Evolutionary conservation across 164 flowering plant species (phyloP), one percentile per base, ranked within the genome.

Genomic region (Nymphaea thermarum): DNA sequence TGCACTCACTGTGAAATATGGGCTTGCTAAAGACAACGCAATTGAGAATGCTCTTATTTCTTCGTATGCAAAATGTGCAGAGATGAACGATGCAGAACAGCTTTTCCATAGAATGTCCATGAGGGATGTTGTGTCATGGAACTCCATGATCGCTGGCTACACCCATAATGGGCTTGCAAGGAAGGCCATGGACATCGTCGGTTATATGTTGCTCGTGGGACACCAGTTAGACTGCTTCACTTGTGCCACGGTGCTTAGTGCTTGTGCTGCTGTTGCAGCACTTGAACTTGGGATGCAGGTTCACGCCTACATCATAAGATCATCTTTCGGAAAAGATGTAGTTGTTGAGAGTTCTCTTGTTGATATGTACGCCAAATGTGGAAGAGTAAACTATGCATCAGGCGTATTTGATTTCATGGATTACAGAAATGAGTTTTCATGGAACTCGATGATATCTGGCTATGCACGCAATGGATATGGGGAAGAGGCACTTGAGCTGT

Each of bases 391-490:
- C 68, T 87, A 90, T 80, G 96, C 96, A 15, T 80, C 81, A 6
- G 80, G 81, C 57, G 80, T 86, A 65, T 90, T 90, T 66, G 55
- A 74, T 16, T 63, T 70, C 67, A 87, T 93, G 98, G 87, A 87
- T n/a, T 44, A 74, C 17, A 82, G 74, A 74, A 93, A 93, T 74
- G 76, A 80, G 36, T 93, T 87, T 72, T 84, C 98, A 8, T 93
- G 96, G 98, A 93, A 93, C 70, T 87, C 98, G n/a, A 87, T 93
- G 93, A 89, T 93, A 76, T 86, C 92, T 43, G 96, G 96, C 25
- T 88, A 82, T 82, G 96, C 98, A 66, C 81, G 97, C 57, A 90
- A 93, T 78, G 98, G 98, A 36, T 83, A 76, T 55, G 96, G 93
- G 36, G 74, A 77, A 4, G 73, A 89, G 77, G 89, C 96, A 60